These are phyloP conservation scores for Trichophyton mentagrophytes DNA, from an alignment of 2,329 filamentous ascomycete species.

Conservation along the genomic window DNA sequence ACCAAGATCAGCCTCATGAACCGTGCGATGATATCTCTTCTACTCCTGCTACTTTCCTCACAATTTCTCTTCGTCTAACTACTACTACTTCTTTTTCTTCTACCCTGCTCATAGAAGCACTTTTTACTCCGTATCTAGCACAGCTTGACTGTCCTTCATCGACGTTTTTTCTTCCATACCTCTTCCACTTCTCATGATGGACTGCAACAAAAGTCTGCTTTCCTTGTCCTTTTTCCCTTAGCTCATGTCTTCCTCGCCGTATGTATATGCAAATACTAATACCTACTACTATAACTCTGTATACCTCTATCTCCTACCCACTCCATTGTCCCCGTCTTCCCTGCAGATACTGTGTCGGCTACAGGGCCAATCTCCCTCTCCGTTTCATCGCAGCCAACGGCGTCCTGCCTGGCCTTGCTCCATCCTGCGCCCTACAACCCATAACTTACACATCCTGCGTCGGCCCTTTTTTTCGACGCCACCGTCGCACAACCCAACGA, in stretches of 20 bases:
- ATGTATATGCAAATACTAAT: background rate
- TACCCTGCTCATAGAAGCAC: background rate
- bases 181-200: background rate
- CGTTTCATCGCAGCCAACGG: background rate
- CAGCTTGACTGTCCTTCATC: constrained; percentile 1
- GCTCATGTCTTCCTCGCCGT: background rate
- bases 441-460: background rate
- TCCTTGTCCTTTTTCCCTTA: background rate
- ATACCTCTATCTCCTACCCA: background rate
- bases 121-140: background rate
- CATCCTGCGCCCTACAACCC: background rate
- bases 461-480: background rate
- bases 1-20: constrained; percentile 4
- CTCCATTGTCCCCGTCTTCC: background rate
- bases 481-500: background rate
- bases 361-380: background rate
- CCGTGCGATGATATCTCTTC: constrained; percentile 3
- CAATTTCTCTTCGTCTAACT: too few species aligned
- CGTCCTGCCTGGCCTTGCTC: background rate
- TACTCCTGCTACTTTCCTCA: background rate
- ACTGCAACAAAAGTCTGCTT: background rate
- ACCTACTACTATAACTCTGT: background rate
- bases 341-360: background rate
- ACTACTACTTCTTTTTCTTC: constrained; percentile 4
- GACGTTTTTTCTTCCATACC: background rate